A percentile compares a stretch with the other conserved stretches of the same genome.
These are phyloP conservation scores for Glutinoglossum americanum DNA, from an alignment of 495 filamentous ascomycete species.

Conservation along the genomic window DNA sequence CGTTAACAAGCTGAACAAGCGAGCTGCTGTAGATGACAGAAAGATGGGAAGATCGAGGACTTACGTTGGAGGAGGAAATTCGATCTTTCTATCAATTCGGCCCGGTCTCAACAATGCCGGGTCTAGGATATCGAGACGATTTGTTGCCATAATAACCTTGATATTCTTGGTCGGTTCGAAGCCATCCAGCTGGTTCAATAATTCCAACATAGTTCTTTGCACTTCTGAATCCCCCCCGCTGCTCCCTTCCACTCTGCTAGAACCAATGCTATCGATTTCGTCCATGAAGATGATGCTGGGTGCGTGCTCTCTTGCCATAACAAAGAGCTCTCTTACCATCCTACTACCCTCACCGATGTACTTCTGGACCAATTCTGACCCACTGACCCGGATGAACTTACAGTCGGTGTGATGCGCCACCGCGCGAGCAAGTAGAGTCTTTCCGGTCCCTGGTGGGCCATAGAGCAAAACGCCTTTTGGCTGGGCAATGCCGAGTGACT, in stretches of 20 bases:
- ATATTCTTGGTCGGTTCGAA: conserved; percentile 99
- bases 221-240: conserved; percentile 97
- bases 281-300: conserved; percentile 99
- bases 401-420: conserved; percentile 97
- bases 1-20: neutral
- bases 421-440: conserved; percentile 85
- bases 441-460: conserved; percentile 89
- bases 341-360: conserved; percentile 96
- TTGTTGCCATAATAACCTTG: conserved; percentile 99
- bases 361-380: conserved; percentile 93
- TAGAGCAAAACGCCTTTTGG: conserved; percentile 96
- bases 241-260: conserved; percentile 84
- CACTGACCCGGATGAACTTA: conserved; percentile 95
- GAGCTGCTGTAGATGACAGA: neutral
- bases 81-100: conserved; percentile 96
- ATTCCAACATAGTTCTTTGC: conserved; percentile 96
- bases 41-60: conserved; percentile 6
- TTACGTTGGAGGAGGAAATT: conserved; percentile 88
- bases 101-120: conserved; percentile 84
- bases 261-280: conserved; percentile 97
- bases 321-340: conserved; percentile 97
- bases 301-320: conserved; percentile 96
- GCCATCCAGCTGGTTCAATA: conserved; percentile 94
- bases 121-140: conserved; percentile 91
- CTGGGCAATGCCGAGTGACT: conserved; percentile 94